These are phyloP conservation scores for Neofusicoccum laricinum DNA, from an alignment of 2,329 filamentous ascomycete species.

Conservation along the genomic window DNA sequence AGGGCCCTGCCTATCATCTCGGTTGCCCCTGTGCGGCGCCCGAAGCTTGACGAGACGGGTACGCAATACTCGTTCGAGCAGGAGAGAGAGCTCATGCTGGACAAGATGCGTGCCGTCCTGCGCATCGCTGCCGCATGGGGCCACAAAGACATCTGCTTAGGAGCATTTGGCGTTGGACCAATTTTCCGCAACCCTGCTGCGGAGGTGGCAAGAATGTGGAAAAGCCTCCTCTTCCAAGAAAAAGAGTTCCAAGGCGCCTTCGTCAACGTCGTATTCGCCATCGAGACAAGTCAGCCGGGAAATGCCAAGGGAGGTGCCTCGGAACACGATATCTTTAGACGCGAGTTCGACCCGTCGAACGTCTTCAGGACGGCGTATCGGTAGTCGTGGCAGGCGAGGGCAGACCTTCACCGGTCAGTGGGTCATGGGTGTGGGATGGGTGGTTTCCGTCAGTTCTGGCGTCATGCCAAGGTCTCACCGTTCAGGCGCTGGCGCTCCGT, in stretches of 20 bases:
- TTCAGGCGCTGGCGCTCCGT: conserved; percentile 8
- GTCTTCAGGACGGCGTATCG: conserved; percentile 36
- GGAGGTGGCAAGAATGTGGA: conserved; percentile 46
- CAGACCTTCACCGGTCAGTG: background rate
- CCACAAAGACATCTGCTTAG: conserved; percentile 40
- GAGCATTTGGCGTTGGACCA: conserved; percentile 44
- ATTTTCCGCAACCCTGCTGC: conserved; percentile 44
- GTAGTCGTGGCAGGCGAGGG: conserved; percentile 14
- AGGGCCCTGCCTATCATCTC: conserved; percentile 67
- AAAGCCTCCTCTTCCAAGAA: conserved; percentile 41
- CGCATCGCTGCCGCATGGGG: conserved; percentile 58
- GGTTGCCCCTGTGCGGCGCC: conserved; percentile 68
- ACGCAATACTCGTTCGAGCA: conserved; percentile 68
- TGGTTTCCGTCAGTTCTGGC: background rate
- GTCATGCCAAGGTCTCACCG: conserved; percentile 7
- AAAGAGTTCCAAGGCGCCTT: conserved; percentile 45
- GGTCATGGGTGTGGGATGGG: background rate
- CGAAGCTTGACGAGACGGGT: conserved; percentile 68
- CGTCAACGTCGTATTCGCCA: conserved; percentile 44
- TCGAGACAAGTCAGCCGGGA: conserved; percentile 37
- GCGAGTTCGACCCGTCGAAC: conserved; percentile 36
- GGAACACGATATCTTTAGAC: conserved; percentile 41
- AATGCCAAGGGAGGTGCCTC: conserved; percentile 31
- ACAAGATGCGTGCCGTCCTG: conserved; percentile 69
- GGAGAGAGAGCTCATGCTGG: conserved; percentile 68